Evolutionary conservation across 2,329 filamentous ascomycete genomes (phyloP).

Genomic region (Colletotrichum australisinense): DNA sequence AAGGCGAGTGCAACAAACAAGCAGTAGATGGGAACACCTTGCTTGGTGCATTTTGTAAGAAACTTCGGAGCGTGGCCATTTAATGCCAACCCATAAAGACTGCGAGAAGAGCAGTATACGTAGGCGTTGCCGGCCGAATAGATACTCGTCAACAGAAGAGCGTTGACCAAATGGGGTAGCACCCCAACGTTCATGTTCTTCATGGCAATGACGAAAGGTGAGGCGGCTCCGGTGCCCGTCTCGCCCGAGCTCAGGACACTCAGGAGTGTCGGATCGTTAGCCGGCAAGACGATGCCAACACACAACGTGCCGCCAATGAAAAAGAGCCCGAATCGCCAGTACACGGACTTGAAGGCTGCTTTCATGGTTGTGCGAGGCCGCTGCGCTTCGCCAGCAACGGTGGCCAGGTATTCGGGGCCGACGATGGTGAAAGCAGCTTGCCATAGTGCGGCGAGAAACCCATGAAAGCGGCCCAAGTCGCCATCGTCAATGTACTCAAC

Average conservation of each 20-base stretch:
- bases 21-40: conserved; percentile 71
- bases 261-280: conserved; percentile 52
- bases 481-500: conserved; percentile 69
- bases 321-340: conserved; percentile 77
- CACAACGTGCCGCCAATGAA: conserved; percentile 76
- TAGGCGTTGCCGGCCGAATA: conserved; percentile 69
- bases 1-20: conserved; percentile 65
- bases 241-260: conserved; percentile 36
- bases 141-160: conserved; percentile 63
- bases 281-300: conserved; percentile 74
- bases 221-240: conserved; percentile 62
- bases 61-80: conserved; percentile 63
- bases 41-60: conserved; percentile 64
- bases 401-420: conserved; percentile 75
- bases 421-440: conserved; percentile 72
- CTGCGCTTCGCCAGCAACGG: conserved; percentile 76
- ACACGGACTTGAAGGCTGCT: conserved; percentile 78
- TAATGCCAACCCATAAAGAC: conserved; percentile 66
- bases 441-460: conserved; percentile 76
- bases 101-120: conserved; percentile 66
- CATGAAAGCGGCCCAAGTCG: conserved; percentile 74
- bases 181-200: conserved; percentile 61
- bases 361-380: conserved; percentile 74
- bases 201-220: conserved; percentile 74
- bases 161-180: conserved; percentile 70